Conservation (phyloP, 331 rosid species). For the Spiraea crenata region DNA sequence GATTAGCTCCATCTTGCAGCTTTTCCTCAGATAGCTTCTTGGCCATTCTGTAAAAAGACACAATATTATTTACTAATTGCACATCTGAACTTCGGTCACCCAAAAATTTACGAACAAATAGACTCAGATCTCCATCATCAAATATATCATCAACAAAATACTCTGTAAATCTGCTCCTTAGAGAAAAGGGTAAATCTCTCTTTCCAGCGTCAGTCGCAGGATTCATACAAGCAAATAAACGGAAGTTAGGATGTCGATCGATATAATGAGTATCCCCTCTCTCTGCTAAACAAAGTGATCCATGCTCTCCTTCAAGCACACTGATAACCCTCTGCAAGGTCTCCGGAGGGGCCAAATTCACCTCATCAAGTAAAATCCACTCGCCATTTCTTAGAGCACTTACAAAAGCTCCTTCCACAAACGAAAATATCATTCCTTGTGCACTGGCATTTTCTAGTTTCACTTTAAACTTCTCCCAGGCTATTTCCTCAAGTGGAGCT, state of each 20-base stretch:
- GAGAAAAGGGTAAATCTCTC: conserved; percentile 79
- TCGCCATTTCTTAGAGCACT: conserved; percentile 82
- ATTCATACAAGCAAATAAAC: conserved; percentile 97
- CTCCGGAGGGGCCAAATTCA: conserved; percentile 96
- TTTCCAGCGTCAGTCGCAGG: conserved; percentile 98
- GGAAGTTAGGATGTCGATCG: conserved; percentile 73
- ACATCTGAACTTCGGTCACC: conserved; percentile 31
- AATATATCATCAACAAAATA: conserved; percentile 85
- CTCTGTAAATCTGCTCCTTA: conserved; percentile 90
- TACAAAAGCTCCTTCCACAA: conserved; percentile 91
- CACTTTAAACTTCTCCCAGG: conserved; percentile 60
- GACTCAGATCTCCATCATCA: conserved; percentile 67
- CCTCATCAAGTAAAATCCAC: conserved; percentile 98
- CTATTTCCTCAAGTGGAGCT: conserved; percentile 52
- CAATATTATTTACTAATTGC: conserved; percentile 48
- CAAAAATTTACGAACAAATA: conserved; percentile 53
- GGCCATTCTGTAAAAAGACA: conserved; percentile 64
- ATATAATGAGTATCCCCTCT: conserved; percentile 82
- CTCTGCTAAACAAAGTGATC: conserved; percentile 85
- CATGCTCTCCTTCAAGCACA: conserved; percentile 86
- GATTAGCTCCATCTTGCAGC: conserved; percentile 93
- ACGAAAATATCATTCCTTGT: conserved; percentile 76
- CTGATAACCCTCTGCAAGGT: conserved; percentile 86
- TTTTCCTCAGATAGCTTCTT: conserved; percentile 74
- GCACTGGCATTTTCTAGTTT: conserved; percentile 47